These are phyloP conservation scores for Elsinoe perseae DNA, from an alignment of 2,329 filamentous ascomycete genomes.

Conservation along the genomic window DNA sequence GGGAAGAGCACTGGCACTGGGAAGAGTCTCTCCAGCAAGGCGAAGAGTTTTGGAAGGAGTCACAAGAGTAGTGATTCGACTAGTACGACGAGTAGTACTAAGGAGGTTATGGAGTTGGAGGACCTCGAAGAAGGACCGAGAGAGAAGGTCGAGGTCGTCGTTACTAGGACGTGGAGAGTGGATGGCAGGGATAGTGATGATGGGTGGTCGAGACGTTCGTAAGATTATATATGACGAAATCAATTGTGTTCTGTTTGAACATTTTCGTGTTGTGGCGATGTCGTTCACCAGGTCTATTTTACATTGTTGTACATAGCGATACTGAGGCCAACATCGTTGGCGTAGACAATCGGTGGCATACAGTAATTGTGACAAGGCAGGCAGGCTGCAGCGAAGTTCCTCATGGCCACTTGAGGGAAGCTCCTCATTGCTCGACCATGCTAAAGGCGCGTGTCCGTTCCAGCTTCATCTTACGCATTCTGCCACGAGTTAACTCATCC, in stretches of 20 bases:
- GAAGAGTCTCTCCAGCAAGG: not conserved
- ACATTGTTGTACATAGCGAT: not conserved
- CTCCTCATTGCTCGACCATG: too few species aligned
- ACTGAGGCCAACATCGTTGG: not conserved
- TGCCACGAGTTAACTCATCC: too few species aligned
- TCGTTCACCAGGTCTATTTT: too few species aligned
- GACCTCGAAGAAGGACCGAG: slow-evolving; percentile 8
- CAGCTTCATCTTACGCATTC: too few species aligned
- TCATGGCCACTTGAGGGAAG: too few species aligned
- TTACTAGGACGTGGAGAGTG: slow-evolving; percentile 10
- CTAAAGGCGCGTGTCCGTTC: too few species aligned
- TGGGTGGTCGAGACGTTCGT: not conserved
- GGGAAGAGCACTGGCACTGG: not conserved
- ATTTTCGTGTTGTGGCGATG: too few species aligned
- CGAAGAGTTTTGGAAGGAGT: not conserved
- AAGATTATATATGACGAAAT: not conserved
- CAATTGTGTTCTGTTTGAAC: not conserved
- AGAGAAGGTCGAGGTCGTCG: slow-evolving; percentile 8
- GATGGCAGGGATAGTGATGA: not conserved
- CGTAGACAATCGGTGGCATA: too few species aligned
- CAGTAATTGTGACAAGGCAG: too few species aligned
- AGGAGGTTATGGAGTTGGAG: slow-evolving; percentile 14
- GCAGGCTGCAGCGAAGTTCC: too few species aligned
- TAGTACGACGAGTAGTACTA: slow-evolving; percentile 4
- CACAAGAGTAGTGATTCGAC: slow-evolving; percentile 1